Evolutionary conservation across 495 filamentous ascomycete species (phyloP).

Genomic region (Ramalina peruviana): DNA sequence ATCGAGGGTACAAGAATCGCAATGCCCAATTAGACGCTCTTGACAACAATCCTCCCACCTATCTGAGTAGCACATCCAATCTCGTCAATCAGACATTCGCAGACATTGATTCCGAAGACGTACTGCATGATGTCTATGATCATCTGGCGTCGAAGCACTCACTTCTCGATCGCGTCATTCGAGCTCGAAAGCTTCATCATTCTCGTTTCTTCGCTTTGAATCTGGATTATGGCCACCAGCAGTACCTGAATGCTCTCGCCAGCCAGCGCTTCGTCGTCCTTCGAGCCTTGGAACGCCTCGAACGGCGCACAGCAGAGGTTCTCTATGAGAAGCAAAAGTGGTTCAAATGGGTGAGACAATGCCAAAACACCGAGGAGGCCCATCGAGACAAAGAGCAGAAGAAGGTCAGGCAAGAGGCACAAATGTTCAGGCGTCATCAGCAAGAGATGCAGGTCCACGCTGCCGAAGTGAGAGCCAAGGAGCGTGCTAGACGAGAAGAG

Average conservation of each 20-base stretch:
- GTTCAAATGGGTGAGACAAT: slow-evolving; percentile 33
- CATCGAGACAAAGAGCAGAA: slow-evolving; percentile 37
- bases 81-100: slow-evolving; percentile 31
- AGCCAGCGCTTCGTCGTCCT: slow-evolving; percentile 25
- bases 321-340: slow-evolving; percentile 35
- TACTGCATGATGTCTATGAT: slow-evolving; percentile 28
- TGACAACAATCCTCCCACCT: slow-evolving; percentile 21
- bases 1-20: slow-evolving; percentile 35
- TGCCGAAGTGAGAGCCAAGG: slow-evolving; percentile 22
- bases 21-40: slow-evolving; percentile 30
- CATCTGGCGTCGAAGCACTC: slow-evolving; percentile 30
- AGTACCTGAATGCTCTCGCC: slow-evolving; percentile 32
- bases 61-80: slow-evolving; percentile 20
- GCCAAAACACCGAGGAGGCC: slow-evolving; percentile 32
- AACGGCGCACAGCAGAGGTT: slow-evolving; percentile 30
- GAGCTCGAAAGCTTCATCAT: slow-evolving; percentile 38
- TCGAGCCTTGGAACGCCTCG: slow-evolving; percentile 31
- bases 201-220: slow-evolving; percentile 36
- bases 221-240: slow-evolving; percentile 21
- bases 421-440: slow-evolving; percentile 34
- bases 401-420: slow-evolving; percentile 36
- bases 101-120: slow-evolving; percentile 21
- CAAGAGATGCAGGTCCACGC: slow-evolving; percentile 26
- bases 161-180: slow-evolving; percentile 35
- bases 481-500: slow-evolving; percentile 30